Evolutionary conservation across 257 asterid genomes (phyloP).

Genomic region (Solanum sejunctum): DNA sequence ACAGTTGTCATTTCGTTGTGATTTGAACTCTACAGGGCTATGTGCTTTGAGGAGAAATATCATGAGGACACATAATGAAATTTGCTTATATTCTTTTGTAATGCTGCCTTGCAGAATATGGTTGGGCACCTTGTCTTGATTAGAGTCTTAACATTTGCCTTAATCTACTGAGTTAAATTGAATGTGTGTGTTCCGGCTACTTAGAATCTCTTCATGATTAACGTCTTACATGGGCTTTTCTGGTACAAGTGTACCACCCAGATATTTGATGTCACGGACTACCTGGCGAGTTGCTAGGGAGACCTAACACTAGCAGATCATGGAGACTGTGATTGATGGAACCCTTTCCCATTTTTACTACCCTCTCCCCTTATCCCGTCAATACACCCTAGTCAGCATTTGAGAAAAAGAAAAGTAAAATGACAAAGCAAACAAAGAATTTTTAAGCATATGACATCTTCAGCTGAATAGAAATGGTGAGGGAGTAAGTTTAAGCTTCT

Average conservation of each 20-base stretch:
- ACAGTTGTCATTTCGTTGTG: not conserved
- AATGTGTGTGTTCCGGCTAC: not conserved
- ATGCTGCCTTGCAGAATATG: not conserved
- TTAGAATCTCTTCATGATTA: not conserved
- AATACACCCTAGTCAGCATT: not conserved
- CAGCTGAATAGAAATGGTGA: not conserved
- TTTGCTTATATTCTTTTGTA: not conserved
- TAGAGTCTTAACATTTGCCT: not conserved
- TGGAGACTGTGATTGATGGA: not conserved
- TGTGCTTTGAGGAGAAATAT: not conserved
- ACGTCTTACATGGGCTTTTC: not conserved
- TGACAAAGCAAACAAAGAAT: not conserved
- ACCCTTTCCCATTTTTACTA: not conserved
- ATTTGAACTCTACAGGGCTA: not conserved
- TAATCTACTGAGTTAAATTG: not conserved
- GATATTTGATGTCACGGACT: not conserved
- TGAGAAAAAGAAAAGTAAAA: not conserved
- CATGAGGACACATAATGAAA: not conserved
- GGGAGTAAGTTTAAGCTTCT: not conserved
- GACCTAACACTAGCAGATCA: not conserved
- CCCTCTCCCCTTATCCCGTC: not conserved
- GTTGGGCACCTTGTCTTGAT: not conserved
- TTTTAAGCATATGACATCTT: not conserved
- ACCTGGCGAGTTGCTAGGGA: not conserved
- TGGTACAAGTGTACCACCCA: not conserved